Base-by-base conservation (phyloP, 768 basidiomycete species). In the Lentinula guzmanii region DNA sequence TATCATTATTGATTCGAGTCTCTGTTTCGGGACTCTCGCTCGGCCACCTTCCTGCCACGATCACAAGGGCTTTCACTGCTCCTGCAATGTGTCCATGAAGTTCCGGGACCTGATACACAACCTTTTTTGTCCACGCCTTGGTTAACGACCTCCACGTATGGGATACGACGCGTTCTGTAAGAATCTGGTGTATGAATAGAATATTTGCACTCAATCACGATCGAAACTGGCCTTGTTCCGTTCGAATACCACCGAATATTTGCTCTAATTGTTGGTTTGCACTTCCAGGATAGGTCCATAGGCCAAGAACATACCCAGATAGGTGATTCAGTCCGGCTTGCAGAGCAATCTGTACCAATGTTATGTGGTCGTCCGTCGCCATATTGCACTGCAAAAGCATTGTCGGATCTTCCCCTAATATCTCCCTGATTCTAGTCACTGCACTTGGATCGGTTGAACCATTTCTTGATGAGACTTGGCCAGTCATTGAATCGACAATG, bases 401-500 rank as follows among this genome's bases (percentile, higher is more conserved):
- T n/a, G n/a, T 34, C 0, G 51, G 21, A 16, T 42, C 34, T 34
- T 16, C n/a, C 2, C 59, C 59, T 18, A 60, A 5, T 3, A 21
- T 39, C 24, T 31, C 9, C 4, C 28, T 33, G 28, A 42, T 7
- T 1, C 0, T 34, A 51, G 9, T 34, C 13, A 31, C 48, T 41
- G 24, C 13, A 7, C 28, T 18, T 18, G 51, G 10, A 11, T 60
- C 33, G 7, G 16, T 6, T 3, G 16, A 34, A 6, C 10, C 10
- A 11, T n/a, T n/a, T 15, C n/a, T 31, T 24, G n/a, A 9, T n/a
- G 31, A 18, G 9, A 45, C 35, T 41, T n/a, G 21, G 3, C 28
- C 35, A 16, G 33, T 43, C n/a, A 7, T 43, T 18, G 82, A 80
- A 0, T 79, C 74, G 54, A 52, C 58, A 15, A 37, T 39, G 13